These are phyloP conservation scores for Pleurotus eryngii DNA, from an alignment of 768 basidiomycete genomes.

Conservation along the genomic window DNA sequence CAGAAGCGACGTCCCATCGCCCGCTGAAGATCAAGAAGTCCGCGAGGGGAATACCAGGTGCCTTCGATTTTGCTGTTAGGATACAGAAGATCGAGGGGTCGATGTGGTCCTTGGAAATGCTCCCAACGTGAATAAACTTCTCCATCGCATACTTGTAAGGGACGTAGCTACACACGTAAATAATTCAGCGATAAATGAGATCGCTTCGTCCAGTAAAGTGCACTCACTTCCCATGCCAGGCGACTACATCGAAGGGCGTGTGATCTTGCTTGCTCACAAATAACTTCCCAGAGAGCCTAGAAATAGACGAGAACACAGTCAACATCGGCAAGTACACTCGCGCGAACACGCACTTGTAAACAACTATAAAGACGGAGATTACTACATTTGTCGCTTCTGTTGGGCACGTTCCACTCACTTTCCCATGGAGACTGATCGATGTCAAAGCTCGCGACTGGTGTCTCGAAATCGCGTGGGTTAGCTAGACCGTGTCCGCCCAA, in stretches of 20 bases:
- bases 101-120: conserved; percentile 66
- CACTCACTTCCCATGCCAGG: conserved; percentile 65
- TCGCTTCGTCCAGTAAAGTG: background rate
- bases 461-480: conserved; percentile 61
- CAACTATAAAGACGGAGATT: conserved; percentile 25
- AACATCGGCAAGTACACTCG: conserved; percentile 7
- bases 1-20: conserved; percentile 58
- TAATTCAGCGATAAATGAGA: background rate
- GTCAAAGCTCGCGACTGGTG: conserved; percentile 62
- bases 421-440: conserved; percentile 61
- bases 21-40: conserved; percentile 66
- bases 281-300: conserved; percentile 51
- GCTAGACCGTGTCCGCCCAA: conserved; percentile 67
- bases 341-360: conserved; percentile 56
- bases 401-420: conserved; percentile 29
- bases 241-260: conserved; percentile 72
- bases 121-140: conserved; percentile 62
- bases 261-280: conserved; percentile 55
- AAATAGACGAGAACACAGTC: background rate
- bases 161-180: conserved; percentile 41
- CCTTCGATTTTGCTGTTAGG: conserved; percentile 63
- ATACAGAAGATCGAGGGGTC: conserved; percentile 70
- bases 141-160: conserved; percentile 66
- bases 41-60: conserved; percentile 51
- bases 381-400: background rate